phyloP scores from a whole-genome alignment of 2,329 filamentous ascomycete genomes.

The Paecilomyces niveus region DNA sequence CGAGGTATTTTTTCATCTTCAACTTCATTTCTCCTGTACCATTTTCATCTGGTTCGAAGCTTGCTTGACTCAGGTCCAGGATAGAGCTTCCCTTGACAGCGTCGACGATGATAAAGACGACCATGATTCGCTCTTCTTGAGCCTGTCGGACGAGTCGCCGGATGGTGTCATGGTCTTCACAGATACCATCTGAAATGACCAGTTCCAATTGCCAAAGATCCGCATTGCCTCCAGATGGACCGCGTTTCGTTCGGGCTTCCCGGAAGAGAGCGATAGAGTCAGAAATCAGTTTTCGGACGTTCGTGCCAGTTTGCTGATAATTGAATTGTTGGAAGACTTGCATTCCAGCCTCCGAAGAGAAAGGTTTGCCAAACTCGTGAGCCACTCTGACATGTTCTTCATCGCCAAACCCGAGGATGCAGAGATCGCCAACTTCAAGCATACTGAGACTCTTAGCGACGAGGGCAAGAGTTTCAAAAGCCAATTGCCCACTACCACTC shows the following conservation, averaged over 20 bases:
- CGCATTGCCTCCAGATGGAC: conserved; percentile 41
- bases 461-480: conserved; percentile 90
- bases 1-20: conserved; percentile 83
- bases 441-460: conserved; percentile 80
- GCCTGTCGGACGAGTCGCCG: conserved; percentile 77
- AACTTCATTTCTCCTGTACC: conserved; percentile 57
- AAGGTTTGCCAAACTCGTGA: conserved; percentile 76
- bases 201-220: conserved; percentile 95
- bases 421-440: conserved; percentile 92
- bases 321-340: conserved; percentile 76
- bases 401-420: conserved; percentile 81
- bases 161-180: conserved; percentile 80
- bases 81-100: conserved; percentile 53
- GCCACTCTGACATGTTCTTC: conserved; percentile 66
- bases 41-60: conserved; percentile 63
- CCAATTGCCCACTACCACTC: conserved; percentile 65
- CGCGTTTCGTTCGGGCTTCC: conserved; percentile 59
- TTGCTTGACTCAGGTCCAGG: conserved; percentile 79
- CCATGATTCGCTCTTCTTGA: conserved; percentile 90
- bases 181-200: conserved; percentile 89
- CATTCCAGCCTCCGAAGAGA: conserved; percentile 74
- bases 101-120: conserved; percentile 97
- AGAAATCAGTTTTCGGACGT: conserved; percentile 71
- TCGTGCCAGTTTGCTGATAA: conserved; percentile 79
- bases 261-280: conserved; percentile 76